These are phyloP conservation scores for Silene noctiflora DNA, from an alignment of 179 eudicot species.

Conservation along the genomic window DNA sequence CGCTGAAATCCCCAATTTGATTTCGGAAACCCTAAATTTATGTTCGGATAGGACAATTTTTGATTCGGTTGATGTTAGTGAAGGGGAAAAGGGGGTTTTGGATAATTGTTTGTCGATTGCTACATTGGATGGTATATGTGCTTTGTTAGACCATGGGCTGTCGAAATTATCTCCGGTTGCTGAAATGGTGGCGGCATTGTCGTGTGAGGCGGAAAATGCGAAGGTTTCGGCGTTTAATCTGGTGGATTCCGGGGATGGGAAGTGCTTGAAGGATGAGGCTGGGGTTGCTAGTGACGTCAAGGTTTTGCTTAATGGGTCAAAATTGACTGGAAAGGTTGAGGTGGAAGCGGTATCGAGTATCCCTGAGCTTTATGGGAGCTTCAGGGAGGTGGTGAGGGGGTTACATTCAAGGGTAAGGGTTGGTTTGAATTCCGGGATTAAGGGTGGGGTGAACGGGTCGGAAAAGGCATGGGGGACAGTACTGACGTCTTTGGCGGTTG, in stretches of 20 bases:
- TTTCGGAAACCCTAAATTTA: constrained; percentile 37
- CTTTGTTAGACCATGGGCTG: constrained; percentile 51
- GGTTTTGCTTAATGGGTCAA: constrained; percentile 76
- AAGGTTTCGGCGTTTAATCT: constrained; percentile 41
- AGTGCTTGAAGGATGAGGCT: constrained; percentile 63
- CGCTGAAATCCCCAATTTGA: constrained; percentile 29
- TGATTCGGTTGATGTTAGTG: constrained; percentile 31
- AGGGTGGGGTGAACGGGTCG: constrained; percentile 27
- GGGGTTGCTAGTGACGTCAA: constrained; percentile 72
- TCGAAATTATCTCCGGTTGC: constrained; percentile 39
- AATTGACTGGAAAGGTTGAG: constrained; percentile 51
- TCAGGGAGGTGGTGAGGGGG: constrained; percentile 49
- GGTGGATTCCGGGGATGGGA: constrained; percentile 73
- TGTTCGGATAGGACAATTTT: background rate
- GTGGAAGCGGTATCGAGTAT: constrained; percentile 39
- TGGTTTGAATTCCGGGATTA: constrained; percentile 46
- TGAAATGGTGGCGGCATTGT: constrained; percentile 61
- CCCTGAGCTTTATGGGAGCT: constrained; percentile 55
- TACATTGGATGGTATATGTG: constrained; percentile 49
- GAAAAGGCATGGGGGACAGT: constrained; percentile 34
- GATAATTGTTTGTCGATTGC: constrained; percentile 33
- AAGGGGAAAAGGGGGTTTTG: constrained; percentile 29
- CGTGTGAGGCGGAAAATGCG: constrained; percentile 71
- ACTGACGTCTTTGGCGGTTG: constrained; percentile 37
- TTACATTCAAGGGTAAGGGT: constrained; percentile 56